Base-by-base conservation (phyloP, 345 rosid species). In the Euphorbia lathyris region DNA sequence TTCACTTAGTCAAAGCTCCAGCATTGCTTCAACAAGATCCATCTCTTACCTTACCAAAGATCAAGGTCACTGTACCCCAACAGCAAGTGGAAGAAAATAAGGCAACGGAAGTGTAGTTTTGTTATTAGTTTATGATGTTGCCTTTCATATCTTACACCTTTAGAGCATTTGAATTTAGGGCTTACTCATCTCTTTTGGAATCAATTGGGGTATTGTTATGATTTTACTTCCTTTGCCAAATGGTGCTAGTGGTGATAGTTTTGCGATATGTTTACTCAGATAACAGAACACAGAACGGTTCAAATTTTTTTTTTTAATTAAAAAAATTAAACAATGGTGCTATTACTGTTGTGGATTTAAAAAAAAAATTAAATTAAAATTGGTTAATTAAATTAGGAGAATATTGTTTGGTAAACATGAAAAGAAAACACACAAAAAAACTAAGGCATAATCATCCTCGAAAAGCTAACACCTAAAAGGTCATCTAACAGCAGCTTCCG, bases 41-140 rank as follows among this genome's bases (percentile, higher is more conserved):
- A n/a, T n/a, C n/a, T 36, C 81, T 79, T 65, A 78, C 81, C 1
- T 76, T 84, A 66, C 84, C 73, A 20, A 89, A 91, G 86, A 65
- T 77, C 84, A 86, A 82, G 79, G 90, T 90, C 80, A 66, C 48
- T 66, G 88, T 85, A 25, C 67, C 82, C 10, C 80, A 77, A 11
- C 52, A 45, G 16, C 81, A 78, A 72, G 32, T 83, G 27, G 78
- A 76, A 65, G 84, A 86, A 76, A 86, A 81, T 74, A 87, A 78
- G 17, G 81, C 85, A 59, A 88, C 86, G 95, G 95, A 90, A 78
- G 96, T 88, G 81, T 92, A 83, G 88, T 43, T 47, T 42, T 50
- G 20, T 52, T 43, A 42, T 11, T 25, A 5, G 42, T 55, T 40
- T 16, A 17, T 25, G 22, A 9, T 13, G n/a, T 27, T 26, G 20